A percentile compares a stretch with the other conserved stretches of the same genome.
phyloP scores from a whole-genome alignment of 192 early-diverging fungal species.

The Lunasporangiospora selenospora region DNA sequence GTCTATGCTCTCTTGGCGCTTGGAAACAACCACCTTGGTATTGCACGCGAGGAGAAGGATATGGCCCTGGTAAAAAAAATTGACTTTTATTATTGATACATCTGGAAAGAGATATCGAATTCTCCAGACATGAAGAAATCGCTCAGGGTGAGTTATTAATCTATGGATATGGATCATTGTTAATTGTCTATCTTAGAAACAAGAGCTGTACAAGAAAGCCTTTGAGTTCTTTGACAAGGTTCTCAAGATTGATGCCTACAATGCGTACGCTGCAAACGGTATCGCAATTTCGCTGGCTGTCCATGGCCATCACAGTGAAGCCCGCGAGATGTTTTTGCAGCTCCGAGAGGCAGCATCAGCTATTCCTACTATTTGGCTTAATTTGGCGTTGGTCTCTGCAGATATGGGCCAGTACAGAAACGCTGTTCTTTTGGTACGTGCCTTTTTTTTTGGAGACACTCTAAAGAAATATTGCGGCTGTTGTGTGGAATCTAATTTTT shows the following conservation, averaged over 20 bases:
- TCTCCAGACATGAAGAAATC: too few relatives aligned
- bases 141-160: too few relatives aligned
- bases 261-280: slow-evolving; percentile 85
- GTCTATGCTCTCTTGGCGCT: slow-evolving; percentile 78
- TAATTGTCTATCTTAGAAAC: slow-evolving; percentile 29
- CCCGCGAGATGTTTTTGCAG: slow-evolving; percentile 49
- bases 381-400: slow-evolving; percentile 78
- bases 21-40: slow-evolving; percentile 80
- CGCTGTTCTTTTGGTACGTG: slow-evolving; percentile 73
- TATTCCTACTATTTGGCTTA: slow-evolving; percentile 65
- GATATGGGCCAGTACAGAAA: slow-evolving; percentile 77
- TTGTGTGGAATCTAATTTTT: neutral
- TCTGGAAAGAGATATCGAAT: neutral
- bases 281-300: slow-evolving; percentile 84
- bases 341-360: slow-evolving; percentile 50
- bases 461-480: neutral
- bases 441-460: neutral
- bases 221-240: slow-evolving; percentile 85
- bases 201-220: slow-evolving; percentile 70
- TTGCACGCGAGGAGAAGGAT: slow-evolving; percentile 62
- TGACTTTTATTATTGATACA: neutral
- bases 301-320: slow-evolving; percentile 37
- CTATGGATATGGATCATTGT: too few relatives aligned
- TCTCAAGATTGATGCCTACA: slow-evolving; percentile 67
- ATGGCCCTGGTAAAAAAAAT: slow-evolving; percentile 22